Conservation (phyloP, 371 early-diverging fungal species). For the Actinomucor elegans region DNA sequence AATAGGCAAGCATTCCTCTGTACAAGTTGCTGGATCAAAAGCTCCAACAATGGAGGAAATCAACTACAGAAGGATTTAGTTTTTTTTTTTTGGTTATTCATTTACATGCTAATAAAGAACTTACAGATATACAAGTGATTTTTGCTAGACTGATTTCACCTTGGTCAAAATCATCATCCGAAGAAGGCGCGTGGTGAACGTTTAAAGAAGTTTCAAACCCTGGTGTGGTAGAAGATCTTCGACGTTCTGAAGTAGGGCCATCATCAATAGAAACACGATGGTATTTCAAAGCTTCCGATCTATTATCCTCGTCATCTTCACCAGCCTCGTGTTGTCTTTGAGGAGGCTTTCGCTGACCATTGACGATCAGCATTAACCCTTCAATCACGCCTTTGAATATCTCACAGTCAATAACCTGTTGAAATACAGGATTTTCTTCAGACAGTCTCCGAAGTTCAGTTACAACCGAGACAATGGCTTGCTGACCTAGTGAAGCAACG, state of each 20-base stretch:
- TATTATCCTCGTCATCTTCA: not conserved
- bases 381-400: constrained; percentile 53
- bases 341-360: constrained; percentile 25
- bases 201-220: constrained; percentile 26
- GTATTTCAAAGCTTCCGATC: constrained; percentile 6
- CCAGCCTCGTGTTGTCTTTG: constrained; percentile 5
- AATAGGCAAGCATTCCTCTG: constrained; percentile 49
- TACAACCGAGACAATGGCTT: constrained; percentile 46
- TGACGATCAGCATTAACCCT: constrained; percentile 42
- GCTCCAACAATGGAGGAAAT: constrained; percentile 48
- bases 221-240: constrained; percentile 22
- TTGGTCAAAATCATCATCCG: constrained; percentile 37
- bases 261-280: constrained; percentile 21
- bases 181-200: constrained; percentile 13
- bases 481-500: constrained; percentile 44
- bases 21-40: constrained; percentile 50
- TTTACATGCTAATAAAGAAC: not conserved
- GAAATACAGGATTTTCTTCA: constrained; percentile 21
- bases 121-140: constrained; percentile 60
- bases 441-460: constrained; percentile 36
- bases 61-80: constrained; percentile 28
- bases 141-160: constrained; percentile 60
- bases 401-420: constrained; percentile 50
- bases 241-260: constrained; percentile 2
- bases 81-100: not conserved